phyloP scores from a whole-genome alignment of 805 yeast species.

The Teunomyces kruisii region DNA sequence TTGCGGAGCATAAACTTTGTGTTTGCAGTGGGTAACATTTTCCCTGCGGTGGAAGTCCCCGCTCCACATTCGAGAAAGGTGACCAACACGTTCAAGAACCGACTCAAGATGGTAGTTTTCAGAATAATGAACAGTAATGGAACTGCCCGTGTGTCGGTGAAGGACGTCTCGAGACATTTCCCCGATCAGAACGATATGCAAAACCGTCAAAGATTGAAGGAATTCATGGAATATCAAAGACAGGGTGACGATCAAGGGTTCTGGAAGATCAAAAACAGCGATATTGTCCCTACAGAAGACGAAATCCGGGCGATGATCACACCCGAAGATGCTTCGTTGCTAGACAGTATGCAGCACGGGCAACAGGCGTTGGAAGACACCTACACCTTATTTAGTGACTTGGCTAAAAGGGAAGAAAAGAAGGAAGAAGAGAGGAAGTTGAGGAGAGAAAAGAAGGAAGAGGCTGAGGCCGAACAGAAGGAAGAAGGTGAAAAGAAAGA shows the following conservation, averaged over 20 bases:
- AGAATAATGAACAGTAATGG: slow-evolving; percentile 78
- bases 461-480: slow-evolving; percentile 17
- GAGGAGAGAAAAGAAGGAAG: slow-evolving; percentile 29
- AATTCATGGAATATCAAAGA: slow-evolving; percentile 96
- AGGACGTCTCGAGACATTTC: slow-evolving; percentile 86
- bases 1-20: slow-evolving; percentile 67
- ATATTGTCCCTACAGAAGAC: slow-evolving; percentile 70
- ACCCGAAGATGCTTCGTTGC: slow-evolving; percentile 85
- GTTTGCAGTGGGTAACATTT: slow-evolving; percentile 87
- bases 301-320: slow-evolving; percentile 77
- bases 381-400: slow-evolving; percentile 49
- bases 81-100: slow-evolving; percentile 85
- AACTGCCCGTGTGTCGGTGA: slow-evolving; percentile 72
- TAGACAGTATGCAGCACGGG: slow-evolving; percentile 94
- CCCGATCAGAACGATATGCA: slow-evolving; percentile 98
- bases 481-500: slow-evolving; percentile 20
- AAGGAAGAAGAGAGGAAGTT: slow-evolving; percentile 38
- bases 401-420: slow-evolving; percentile 29
- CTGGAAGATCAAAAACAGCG: slow-evolving; percentile 77
- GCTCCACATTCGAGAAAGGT: slow-evolving; percentile 97
- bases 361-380: slow-evolving; percentile 83
- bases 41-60: slow-evolving; percentile 93
- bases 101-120: slow-evolving; percentile 90
- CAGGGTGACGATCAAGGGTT: slow-evolving; percentile 91
- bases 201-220: slow-evolving; percentile 90